phyloP scores from a whole-genome alignment of 495 filamentous ascomycete genomes.

The Tuber magnatum region DNA sequence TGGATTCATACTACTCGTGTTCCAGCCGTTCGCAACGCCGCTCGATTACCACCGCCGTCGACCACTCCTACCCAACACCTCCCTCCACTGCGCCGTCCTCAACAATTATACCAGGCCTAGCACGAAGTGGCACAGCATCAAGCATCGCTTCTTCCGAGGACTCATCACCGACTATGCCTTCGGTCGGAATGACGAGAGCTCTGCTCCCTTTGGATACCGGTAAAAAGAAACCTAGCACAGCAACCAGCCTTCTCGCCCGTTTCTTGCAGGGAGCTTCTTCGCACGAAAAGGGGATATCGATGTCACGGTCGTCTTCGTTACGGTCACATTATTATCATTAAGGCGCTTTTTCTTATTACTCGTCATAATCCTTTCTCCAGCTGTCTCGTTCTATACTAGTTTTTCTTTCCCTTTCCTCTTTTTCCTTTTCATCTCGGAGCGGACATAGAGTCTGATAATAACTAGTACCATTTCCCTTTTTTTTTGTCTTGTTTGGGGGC shows the following conservation, averaged over 20 bases:
- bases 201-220: conserved; percentile 32
- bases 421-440: conserved; percentile 16
- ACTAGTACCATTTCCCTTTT: conserved; percentile 26
- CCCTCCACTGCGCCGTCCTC: conserved; percentile 35
- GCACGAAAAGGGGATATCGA: conserved; percentile 22
- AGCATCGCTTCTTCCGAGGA: conserved; percentile 36
- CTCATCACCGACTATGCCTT: conserved; percentile 30
- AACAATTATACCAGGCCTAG: conserved; percentile 29
- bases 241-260: conserved; percentile 32
- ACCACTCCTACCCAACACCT: conserved; percentile 36
- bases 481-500: conserved; percentile 13
- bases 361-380: conserved; percentile 12
- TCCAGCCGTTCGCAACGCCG: conserved; percentile 23
- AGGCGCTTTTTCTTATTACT: conserved; percentile 8
- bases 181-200: conserved; percentile 27
- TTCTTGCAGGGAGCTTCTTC: conserved; percentile 30
- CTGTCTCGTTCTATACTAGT: conserved; percentile 20
- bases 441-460: conserved; percentile 26
- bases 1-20: conserved; percentile 23
- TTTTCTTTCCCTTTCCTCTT: conserved; percentile 16
- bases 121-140: conserved; percentile 34
- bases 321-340: conserved; percentile 27
- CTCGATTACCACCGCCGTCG: conserved; percentile 18
- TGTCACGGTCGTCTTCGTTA: conserved; percentile 26
- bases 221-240: conserved; percentile 33